Evolutionary conservation across 805 yeast species (phyloP).

Genomic region (Maudiozyma turicensis): DNA sequence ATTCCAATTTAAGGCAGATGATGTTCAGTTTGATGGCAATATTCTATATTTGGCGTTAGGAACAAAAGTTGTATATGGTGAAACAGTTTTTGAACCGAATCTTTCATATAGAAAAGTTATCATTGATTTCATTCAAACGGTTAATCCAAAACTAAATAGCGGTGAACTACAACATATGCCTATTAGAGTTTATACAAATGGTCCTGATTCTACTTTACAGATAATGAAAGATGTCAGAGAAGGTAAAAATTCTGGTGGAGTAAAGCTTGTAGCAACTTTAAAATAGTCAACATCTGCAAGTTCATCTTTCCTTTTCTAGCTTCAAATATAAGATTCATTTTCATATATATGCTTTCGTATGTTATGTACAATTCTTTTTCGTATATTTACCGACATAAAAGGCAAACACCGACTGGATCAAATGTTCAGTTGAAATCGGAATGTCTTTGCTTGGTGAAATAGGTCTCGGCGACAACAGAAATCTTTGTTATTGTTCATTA

Average conservation of each 20-base stretch:
- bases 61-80: constrained; percentile 27
- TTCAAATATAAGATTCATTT: no score
- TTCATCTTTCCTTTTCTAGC: no score
- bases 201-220: constrained; percentile 20
- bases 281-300: background rate
- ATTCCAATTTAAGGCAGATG: constrained; percentile 26
- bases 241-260: constrained; percentile 20
- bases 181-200: constrained; percentile 21
- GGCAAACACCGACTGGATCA: constrained; percentile 25
- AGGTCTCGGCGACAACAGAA: no score
- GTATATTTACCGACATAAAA: constrained; percentile 13
- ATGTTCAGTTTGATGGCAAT: constrained; percentile 29
- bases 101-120: constrained; percentile 20
- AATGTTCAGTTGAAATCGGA: no score
- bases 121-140: constrained; percentile 18
- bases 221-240: constrained; percentile 15
- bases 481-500: no score
- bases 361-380: no score
- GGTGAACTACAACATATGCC: constrained; percentile 26
- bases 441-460: no score
- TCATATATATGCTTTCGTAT: no score
- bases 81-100: constrained; percentile 15
- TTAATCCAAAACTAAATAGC: constrained; percentile 10
- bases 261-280: constrained; percentile 17
- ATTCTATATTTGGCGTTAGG: constrained; percentile 34